phyloP scores from a whole-genome alignment of 2,329 filamentous ascomycete species.

The Coniochaeta sp. region DNA sequence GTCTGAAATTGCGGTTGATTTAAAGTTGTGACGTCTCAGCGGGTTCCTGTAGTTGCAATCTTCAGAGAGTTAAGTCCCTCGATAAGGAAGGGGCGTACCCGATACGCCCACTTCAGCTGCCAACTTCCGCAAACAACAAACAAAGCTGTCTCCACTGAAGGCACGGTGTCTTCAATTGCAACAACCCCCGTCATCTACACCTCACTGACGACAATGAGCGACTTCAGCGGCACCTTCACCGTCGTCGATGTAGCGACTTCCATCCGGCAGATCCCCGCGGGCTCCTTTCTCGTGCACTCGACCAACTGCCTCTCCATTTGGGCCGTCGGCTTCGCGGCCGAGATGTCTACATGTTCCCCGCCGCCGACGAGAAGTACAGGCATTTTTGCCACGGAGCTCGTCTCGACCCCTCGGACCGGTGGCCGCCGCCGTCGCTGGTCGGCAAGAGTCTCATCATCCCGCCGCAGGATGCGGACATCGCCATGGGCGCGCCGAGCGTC shows the following conservation, averaged over 20 bases:
- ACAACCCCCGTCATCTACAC: not conserved
- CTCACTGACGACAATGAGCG: not conserved
- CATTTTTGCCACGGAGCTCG: constrained; percentile 13
- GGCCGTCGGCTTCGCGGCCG: constrained; percentile 20
- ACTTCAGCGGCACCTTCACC: not conserved
- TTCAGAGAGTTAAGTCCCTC: too few species aligned
- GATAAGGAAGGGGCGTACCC: not conserved
- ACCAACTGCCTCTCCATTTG: constrained; percentile 23
- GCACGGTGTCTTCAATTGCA: not conserved
- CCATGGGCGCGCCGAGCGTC: constrained; percentile 12
- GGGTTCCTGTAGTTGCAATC: not conserved
- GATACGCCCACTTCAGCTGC: not conserved
- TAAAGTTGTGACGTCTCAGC: not conserved
- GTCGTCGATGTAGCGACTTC: not conserved
- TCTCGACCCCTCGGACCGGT: constrained; percentile 5
- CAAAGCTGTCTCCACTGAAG: too few species aligned
- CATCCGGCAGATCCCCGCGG: constrained; percentile 5
- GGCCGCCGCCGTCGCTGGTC: constrained; percentile 12
- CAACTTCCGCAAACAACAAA: not conserved
- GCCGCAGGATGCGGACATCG: constrained; percentile 14
- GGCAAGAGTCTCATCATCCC: constrained; percentile 21
- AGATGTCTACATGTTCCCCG: constrained; percentile 18
- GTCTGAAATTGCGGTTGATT: not conserved
- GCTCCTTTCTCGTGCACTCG: constrained; percentile 19
- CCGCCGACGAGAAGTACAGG: constrained; percentile 16